Base-by-base conservation (phyloP, 805 yeast genomes). In the Yamadazyma paraphyllophila region DNA sequence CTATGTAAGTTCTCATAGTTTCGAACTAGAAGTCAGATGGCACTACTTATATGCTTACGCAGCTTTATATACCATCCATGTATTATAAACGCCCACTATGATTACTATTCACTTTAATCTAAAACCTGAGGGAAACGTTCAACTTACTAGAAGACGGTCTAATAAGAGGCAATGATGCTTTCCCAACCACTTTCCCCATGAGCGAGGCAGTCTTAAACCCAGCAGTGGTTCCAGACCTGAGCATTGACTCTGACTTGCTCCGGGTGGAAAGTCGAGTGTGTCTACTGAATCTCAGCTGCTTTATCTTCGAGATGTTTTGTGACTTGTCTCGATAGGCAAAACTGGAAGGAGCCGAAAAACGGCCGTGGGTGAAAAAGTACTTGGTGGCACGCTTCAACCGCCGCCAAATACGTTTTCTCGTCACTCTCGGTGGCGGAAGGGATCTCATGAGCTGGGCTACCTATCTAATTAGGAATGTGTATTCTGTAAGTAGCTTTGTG, bases 341-440 rank as follows among this genome's bases (percentile, higher is more conserved):
- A 46, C 43, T 40, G 6, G 37, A 61, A 11, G 60, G 69, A 49
- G 60, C 68, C 14, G 53, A 46, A 39, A 60, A 52, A 41, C 49
- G 51, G 20, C 66, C 71, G 27, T 56, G 65, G 32, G 45, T 55
- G 55, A 62, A 58, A 39, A 62, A 64, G 20, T 45, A 63, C 32
- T 47, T 47, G 9, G 65, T 26, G 1, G 69, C 63, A 15, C 67
- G 43, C 44, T 60, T 61, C 40, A 65, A 47, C 39, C 71, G 41
- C 43, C 54, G 54, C 69, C 68, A 65, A 36, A 62, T 51, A 47
- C 72, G 41, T 30, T 58, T 55, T 17, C 64, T 50, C 4, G 72
- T 65, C 13, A 63, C 51, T 39, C 71, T 46, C 9, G 72, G 72
- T 2, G 68, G 68, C 17, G 72, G 72, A 10, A 66, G 49, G 1